Evolutionary conservation across 2,329 filamentous ascomycete genomes (phyloP).

Genomic region (Monosporascus ibericus): DNA sequence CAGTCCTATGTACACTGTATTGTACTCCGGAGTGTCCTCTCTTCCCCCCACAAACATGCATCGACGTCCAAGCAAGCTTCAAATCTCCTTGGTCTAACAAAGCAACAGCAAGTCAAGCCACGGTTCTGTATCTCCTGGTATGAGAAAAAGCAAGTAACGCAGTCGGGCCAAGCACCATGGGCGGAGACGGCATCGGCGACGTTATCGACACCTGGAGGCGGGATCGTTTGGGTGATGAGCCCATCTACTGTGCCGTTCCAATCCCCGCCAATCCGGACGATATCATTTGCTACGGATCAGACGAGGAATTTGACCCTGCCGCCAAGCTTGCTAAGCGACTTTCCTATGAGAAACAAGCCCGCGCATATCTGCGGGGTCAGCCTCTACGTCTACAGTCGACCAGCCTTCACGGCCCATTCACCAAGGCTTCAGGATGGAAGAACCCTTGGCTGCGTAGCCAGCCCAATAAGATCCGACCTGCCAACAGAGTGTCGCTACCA

Average conservation of each 20-base stretch:
- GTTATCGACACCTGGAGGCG: slow-evolving; percentile 14
- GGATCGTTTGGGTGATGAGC: slow-evolving; percentile 26
- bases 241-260: slow-evolving; percentile 42
- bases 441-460: slow-evolving; percentile 44
- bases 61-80: too few species aligned
- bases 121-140: background rate
- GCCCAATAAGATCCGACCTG: slow-evolving; percentile 1
- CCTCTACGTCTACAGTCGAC: slow-evolving; percentile 55
- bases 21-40: too few species aligned
- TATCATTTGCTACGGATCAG: slow-evolving; percentile 49
- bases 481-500: slow-evolving; percentile 1
- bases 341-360: slow-evolving; percentile 54
- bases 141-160: background rate
- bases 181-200: slow-evolving; percentile 3
- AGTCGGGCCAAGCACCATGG: slow-evolving; percentile 11
- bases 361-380: slow-evolving; percentile 51
- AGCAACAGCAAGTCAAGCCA: background rate
- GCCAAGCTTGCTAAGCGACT: slow-evolving; percentile 42
- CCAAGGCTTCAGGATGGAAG: slow-evolving; percentile 39
- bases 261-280: slow-evolving; percentile 31
- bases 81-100: too few species aligned
- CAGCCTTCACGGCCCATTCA: slow-evolving; percentile 56
- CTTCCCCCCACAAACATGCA: too few species aligned
- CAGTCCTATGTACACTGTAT: too few species aligned
- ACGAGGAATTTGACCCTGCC: slow-evolving; percentile 47